A percentile compares a stretch with the other conserved stretches of the same genome.
Evolutionary conservation across 2,329 filamentous ascomycete genomes (phyloP).

Genomic region (Fusarium longipes): DNA sequence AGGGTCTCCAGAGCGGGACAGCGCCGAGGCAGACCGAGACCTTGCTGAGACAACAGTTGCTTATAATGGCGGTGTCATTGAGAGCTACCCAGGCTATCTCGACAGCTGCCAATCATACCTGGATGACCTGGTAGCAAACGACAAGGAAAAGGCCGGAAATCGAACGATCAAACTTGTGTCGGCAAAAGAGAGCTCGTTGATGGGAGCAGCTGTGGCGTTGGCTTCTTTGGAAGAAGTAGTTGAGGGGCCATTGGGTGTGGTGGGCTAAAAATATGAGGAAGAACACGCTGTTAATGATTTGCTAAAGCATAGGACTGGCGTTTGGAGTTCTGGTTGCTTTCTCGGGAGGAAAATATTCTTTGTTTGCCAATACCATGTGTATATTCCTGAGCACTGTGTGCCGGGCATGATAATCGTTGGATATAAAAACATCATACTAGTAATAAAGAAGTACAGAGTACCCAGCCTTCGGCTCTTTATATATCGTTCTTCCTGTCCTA

Average conservation of each 20-base stretch:
- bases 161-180: constrained; percentile 70
- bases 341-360: constrained; percentile 3
- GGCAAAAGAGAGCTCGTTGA: constrained; percentile 78
- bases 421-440: background rate
- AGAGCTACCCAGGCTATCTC: constrained; percentile 79
- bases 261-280: constrained; percentile 11
- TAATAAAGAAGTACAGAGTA: background rate
- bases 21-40: constrained; percentile 63
- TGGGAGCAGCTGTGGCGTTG: constrained; percentile 79
- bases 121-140: constrained; percentile 63
- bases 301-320: constrained; percentile 28
- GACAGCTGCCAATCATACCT: constrained; percentile 71
- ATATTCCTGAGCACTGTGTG: background rate
- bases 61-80: constrained; percentile 83
- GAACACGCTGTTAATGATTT: constrained; percentile 3
- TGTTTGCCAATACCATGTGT: background rate
- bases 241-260: constrained; percentile 31
- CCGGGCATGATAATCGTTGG: background rate
- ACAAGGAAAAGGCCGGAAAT: constrained; percentile 50
- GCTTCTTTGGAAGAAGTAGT: constrained; percentile 54
- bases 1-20: constrained; percentile 52
- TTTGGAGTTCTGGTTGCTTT: constrained; percentile 19
- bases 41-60: constrained; percentile 70
- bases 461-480: background rate
- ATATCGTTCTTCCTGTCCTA: background rate